phyloP scores from a whole-genome alignment of 306 rosid genomes.

The Rosa rugosa region DNA sequence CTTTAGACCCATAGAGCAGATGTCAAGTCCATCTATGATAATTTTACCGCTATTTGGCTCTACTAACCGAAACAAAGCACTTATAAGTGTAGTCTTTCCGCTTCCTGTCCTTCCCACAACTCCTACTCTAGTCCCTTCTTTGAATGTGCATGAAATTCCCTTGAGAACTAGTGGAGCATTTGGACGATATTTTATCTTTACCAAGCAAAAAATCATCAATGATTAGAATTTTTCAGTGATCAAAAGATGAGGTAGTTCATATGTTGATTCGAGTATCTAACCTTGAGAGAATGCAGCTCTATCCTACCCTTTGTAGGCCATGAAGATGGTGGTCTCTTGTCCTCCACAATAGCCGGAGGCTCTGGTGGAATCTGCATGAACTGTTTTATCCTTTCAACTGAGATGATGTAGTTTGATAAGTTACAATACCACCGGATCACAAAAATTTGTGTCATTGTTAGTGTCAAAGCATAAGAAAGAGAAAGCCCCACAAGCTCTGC shows the following conservation, averaged over 20 bases:
- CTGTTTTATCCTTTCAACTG: slow-evolving; percentile 82
- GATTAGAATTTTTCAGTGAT: background rate
- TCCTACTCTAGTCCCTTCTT: slow-evolving; percentile 68
- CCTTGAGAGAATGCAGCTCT: slow-evolving; percentile 60
- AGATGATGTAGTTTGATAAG: slow-evolving; percentile 58
- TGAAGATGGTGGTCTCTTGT: slow-evolving; percentile 56
- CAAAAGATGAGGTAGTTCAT: background rate
- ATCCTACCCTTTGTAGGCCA: slow-evolving; percentile 81
- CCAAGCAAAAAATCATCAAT: background rate
- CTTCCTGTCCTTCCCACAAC: slow-evolving; percentile 93
- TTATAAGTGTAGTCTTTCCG: slow-evolving; percentile 72
- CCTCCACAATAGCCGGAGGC: slow-evolving; percentile 59
- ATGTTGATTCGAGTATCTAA: slow-evolving; percentile 9
- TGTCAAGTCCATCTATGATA: slow-evolving; percentile 58
- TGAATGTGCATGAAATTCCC: slow-evolving; percentile 68
- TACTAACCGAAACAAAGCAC: slow-evolving; percentile 79
- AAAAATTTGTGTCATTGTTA: slow-evolving; percentile 45
- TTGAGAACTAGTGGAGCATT: slow-evolving; percentile 65
- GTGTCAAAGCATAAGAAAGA: slow-evolving; percentile 64
- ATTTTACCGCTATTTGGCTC: slow-evolving; percentile 66
- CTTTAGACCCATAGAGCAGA: slow-evolving; percentile 66
- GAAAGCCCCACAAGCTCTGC: slow-evolving; percentile 81
- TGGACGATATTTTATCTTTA: slow-evolving; percentile 63
- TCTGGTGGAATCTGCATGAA: slow-evolving; percentile 64
- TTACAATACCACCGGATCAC: slow-evolving; percentile 48